Conservation (phyloP, 1,284 basidiomycete genomes). For the Tilletia setariae region DNA sequence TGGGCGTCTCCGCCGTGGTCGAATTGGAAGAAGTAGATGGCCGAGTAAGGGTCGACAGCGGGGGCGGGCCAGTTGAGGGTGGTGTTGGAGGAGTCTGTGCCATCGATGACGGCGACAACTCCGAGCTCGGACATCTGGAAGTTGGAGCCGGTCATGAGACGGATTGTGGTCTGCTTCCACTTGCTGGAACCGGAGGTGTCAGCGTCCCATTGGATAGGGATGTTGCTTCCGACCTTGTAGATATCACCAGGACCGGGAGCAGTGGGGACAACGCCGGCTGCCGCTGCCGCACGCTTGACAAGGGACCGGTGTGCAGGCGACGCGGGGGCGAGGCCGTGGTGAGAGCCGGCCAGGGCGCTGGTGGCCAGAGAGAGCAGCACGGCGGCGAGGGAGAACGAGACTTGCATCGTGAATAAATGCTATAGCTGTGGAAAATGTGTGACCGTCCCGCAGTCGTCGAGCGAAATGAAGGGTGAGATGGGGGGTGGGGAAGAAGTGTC, state of each 20-base stretch:
- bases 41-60: constrained; percentile 62
- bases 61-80: constrained; percentile 68
- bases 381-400: constrained; percentile 8
- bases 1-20: constrained; percentile 27
- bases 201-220: constrained; percentile 10
- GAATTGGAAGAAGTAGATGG: constrained; percentile 50
- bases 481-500: neutral
- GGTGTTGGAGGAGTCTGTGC: constrained; percentile 58
- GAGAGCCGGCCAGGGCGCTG: neutral
- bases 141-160: constrained; percentile 77
- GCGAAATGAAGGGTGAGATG: neutral
- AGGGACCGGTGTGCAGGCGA: neutral
- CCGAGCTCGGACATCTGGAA: constrained; percentile 66
- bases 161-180: constrained; percentile 26
- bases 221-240: constrained; percentile 4
- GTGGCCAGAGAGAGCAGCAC: neutral
- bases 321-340: neutral
- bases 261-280: neutral
- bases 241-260: constrained; percentile 16
- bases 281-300: neutral
- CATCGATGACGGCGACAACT: constrained; percentile 67
- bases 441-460: constrained; percentile 8
- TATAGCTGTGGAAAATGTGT: neutral
- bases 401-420: constrained; percentile 8
- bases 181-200: constrained; percentile 17